A percentile compares a stretch with the other conserved stretches of the same genome.
Conservation (phyloP, 2,329 filamentous ascomycete species). For the Teratosphaeria gauchensis region DNA sequence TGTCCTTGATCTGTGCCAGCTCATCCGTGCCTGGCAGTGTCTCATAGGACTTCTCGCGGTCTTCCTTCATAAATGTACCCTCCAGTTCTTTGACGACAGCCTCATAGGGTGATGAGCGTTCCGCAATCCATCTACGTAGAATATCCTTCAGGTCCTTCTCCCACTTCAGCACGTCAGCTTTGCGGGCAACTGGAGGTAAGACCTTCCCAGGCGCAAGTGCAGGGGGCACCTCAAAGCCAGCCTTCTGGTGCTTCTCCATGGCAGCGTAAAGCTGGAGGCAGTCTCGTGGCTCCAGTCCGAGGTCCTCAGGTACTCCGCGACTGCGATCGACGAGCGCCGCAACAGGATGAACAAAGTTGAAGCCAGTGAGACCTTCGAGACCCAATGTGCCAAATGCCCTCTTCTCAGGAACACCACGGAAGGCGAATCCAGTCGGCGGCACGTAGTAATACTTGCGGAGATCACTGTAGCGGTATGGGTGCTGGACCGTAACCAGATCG, state of each 20-base stretch:
- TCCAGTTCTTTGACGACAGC: conserved; percentile 42
- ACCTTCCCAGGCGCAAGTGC: conserved; percentile 41
- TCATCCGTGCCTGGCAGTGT: conserved; percentile 9
- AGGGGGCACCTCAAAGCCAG: conserved; percentile 33
- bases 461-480: conserved; percentile 63
- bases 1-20: conserved; percentile 3
- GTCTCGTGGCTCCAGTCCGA: conserved; percentile 61
- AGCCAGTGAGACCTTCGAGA: conserved; percentile 40
- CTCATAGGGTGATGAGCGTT: conserved; percentile 44
- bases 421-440: conserved; percentile 40
- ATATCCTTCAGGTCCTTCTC: conserved; percentile 50
- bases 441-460: conserved; percentile 64
- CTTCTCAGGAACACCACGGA: conserved; percentile 42
- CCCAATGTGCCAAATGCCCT: conserved; percentile 34
- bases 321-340: conserved; percentile 51
- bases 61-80: conserved; percentile 14
- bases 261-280: conserved; percentile 56
- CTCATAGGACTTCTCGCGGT: conserved; percentile 15
- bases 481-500: conserved; percentile 58
- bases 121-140: conserved; percentile 52
- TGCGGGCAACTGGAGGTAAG: conserved; percentile 48
- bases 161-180: conserved; percentile 58
- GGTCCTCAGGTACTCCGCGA: conserved; percentile 56
- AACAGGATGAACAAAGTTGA: conserved; percentile 58
- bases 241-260: conserved; percentile 50